These are phyloP conservation scores for Xylaria venustula DNA, from an alignment of 495 filamentous ascomycete genomes.

Conservation along the genomic window DNA sequence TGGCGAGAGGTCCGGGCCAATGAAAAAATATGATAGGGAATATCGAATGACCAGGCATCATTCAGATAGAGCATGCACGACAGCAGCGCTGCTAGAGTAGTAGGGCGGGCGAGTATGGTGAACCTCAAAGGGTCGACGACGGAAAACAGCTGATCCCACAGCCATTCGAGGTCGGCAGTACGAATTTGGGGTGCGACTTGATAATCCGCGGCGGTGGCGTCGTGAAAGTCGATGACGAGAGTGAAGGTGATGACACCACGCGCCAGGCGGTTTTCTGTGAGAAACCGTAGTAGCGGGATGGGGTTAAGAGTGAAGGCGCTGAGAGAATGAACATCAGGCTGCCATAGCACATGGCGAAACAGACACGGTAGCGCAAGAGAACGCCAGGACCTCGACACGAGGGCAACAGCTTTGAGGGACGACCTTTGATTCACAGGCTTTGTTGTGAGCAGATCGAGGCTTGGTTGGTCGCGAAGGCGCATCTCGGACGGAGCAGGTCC, in stretches of 20 bases:
- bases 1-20: conserved; percentile 21
- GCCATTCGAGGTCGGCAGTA: conserved; percentile 30
- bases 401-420: conserved; percentile 39
- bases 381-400: conserved; percentile 43
- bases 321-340: conserved; percentile 23
- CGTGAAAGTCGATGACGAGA: conserved; percentile 23
- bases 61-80: conserved; percentile 35
- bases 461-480: conserved; percentile 35
- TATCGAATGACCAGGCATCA: conserved; percentile 40
- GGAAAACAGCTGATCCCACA: conserved; percentile 45
- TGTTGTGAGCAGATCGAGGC: conserved; percentile 9
- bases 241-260: conserved; percentile 34
- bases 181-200: conserved; percentile 24
- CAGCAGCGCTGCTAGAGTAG: conserved; percentile 39
- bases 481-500: conserved; percentile 27
- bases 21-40: conserved; percentile 45
- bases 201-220: conserved; percentile 14
- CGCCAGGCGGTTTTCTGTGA: conserved; percentile 29
- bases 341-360: conserved; percentile 42
- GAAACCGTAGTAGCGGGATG: conserved; percentile 32
- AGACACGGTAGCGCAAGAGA: conserved; percentile 34
- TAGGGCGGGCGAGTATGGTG: conserved; percentile 41
- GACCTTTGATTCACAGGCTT: not conserved
- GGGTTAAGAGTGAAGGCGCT: conserved; percentile 24
- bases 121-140: conserved; percentile 40